Evolutionary conservation across 2,329 filamentous ascomycete genomes (phyloP).

Genomic region (Corynespora cassiicola): DNA sequence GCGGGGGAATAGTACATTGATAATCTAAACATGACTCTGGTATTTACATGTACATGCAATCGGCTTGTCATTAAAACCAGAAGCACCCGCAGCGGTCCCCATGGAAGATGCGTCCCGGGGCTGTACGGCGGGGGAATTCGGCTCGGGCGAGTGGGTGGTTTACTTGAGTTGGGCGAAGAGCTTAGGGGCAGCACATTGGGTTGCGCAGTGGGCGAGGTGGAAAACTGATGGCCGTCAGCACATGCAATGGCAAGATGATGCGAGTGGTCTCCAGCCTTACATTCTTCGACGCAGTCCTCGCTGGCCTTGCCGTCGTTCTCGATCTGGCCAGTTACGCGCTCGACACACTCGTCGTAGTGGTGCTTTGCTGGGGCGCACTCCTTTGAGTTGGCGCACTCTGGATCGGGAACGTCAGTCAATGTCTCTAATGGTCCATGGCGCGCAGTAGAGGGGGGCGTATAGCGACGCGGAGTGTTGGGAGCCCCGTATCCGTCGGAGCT

Average conservation of each 20-base stretch:
- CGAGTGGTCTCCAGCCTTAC: slow-evolving; percentile 71
- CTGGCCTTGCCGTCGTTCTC: slow-evolving; percentile 76
- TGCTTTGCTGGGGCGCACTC: slow-evolving; percentile 90
- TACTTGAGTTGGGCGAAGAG: slow-evolving; percentile 94
- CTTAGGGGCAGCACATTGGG: slow-evolving; percentile 92
- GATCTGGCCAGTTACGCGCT: slow-evolving; percentile 80
- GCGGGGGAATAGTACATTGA: slow-evolving; percentile 41
- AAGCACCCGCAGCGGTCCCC: slow-evolving; percentile 18
- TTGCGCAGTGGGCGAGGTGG: slow-evolving; percentile 96
- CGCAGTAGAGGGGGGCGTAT: slow-evolving; percentile 1
- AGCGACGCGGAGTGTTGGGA: background rate
- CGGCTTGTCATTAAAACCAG: slow-evolving; percentile 28
- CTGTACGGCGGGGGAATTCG: slow-evolving; percentile 16
- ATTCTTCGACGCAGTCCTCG: slow-evolving; percentile 99
- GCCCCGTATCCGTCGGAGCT: no score
- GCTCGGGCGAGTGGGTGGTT: slow-evolving; percentile 30
- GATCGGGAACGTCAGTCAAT: slow-evolving; percentile 7
- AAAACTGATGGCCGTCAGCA: slow-evolving; percentile 80
- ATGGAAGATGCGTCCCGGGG: slow-evolving; percentile 13
- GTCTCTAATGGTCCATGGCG: slow-evolving; percentile 3
- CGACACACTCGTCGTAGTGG: slow-evolving; percentile 97
- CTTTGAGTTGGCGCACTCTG: slow-evolving; percentile 89
- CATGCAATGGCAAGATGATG: no score
- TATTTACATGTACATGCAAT: slow-evolving; percentile 43
- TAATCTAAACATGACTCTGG: slow-evolving; percentile 45